Base-by-base conservation (phyloP, 805 yeast species). In the Saturnispora quitensis region DNA sequence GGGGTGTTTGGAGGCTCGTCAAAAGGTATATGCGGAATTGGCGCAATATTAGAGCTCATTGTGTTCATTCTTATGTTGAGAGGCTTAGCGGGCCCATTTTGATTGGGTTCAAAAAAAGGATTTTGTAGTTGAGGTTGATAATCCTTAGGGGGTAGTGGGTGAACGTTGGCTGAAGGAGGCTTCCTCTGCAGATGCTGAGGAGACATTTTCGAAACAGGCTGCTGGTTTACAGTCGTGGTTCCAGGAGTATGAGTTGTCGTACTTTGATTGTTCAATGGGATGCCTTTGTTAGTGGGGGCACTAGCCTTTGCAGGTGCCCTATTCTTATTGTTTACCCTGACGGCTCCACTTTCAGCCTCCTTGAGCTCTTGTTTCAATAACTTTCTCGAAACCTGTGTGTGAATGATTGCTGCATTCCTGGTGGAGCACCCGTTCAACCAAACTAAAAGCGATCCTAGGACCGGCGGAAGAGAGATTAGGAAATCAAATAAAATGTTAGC, bases 361-460 rank as follows among this genome's bases (percentile, higher is more conserved):
- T 43, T 43, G 5, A 12, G 51, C 12, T 56, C 60, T 35, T 65
- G 48, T 15, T 43, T 46, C 1, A 58, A 9, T 5, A 62, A 52
- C 47, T 47, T 50, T 44, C 59, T 64, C 2, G 58, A 50, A 0
- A 59, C 58, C 24, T 57, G 48, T 0, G 74, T 77, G 63, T 87
- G 89, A 8, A 89, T 74, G 59, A 88, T 61, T 0, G 91, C 90
- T 0, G 96, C 95, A 65, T 91, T 90, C 60, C 97, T 73, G 0
- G 97, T 87, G 7, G 95, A 86, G 62, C 96, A 86, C 2, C 82
- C 86, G 62, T 88, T 79, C 65, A 90, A 54, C 91, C 96, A 90
- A 12, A 86, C 70, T 50, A 89, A 76, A 36, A 89, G 68, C 2
- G 82, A 73, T 1, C 98, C 98, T 34, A 91, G 65, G 4, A 89